A percentile compares a stretch with the other conserved stretches of the same genome.
Evolutionary conservation across 2,329 filamentous ascomycete genomes (phyloP).

Genomic region (Exophiala sideris): DNA sequence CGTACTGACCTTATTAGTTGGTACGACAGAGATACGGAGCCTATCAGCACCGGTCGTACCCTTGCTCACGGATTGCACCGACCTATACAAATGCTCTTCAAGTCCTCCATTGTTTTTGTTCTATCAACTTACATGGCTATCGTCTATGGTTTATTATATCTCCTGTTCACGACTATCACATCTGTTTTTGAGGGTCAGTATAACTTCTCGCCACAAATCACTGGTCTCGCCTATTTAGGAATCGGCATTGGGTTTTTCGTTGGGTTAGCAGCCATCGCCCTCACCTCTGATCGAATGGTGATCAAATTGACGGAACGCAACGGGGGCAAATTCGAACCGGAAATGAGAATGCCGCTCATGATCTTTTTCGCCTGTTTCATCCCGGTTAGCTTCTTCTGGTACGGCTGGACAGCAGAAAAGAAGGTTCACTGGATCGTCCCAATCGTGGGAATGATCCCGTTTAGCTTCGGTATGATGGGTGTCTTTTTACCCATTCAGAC

Average conservation of each 20-base stretch:
- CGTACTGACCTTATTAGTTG: slow-evolving; percentile 41
- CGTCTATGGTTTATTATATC: slow-evolving; percentile 58
- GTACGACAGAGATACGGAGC: background rate
- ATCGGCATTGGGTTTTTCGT: slow-evolving; percentile 57
- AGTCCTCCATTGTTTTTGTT: slow-evolving; percentile 57
- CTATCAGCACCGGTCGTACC: background rate
- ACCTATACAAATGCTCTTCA: slow-evolving; percentile 51
- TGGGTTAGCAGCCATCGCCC: slow-evolving; percentile 45
- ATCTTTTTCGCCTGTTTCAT: slow-evolving; percentile 48
- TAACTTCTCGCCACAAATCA: slow-evolving; percentile 48
- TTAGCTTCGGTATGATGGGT: slow-evolving; percentile 39
- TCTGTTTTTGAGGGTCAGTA: slow-evolving; percentile 59
- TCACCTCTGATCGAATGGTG: slow-evolving; percentile 42
- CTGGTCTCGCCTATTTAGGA: slow-evolving; percentile 59
- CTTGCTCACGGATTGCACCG: slow-evolving; percentile 43
- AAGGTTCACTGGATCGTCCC: slow-evolving; percentile 46
- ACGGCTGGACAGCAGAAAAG: slow-evolving; percentile 44
- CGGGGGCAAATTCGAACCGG: slow-evolving; percentile 39
- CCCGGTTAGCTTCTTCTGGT: slow-evolving; percentile 47
- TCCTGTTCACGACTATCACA: slow-evolving; percentile 60
- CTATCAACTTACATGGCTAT: slow-evolving; percentile 49
- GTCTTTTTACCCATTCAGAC: slow-evolving; percentile 39
- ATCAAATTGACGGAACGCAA: slow-evolving; percentile 27
- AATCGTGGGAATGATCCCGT: slow-evolving; percentile 39
- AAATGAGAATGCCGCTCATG: slow-evolving; percentile 54